Conservation (phyloP, 2,329 filamentous ascomycete genomes). For the Cercospora sp. region DNA sequence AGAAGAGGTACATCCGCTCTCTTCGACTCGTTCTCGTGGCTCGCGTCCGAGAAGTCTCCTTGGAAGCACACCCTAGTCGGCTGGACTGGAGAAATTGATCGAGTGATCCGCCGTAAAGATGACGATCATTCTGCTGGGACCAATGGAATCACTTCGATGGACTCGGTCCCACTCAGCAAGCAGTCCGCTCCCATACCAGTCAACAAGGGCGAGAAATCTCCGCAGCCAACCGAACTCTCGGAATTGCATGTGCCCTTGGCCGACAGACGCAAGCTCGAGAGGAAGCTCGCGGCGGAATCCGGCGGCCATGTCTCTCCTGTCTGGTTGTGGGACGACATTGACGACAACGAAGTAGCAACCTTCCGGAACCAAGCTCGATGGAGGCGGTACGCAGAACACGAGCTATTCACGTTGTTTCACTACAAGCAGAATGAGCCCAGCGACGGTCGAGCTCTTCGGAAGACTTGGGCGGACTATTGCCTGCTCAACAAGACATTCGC, state of each 20-base stretch:
- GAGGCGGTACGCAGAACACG: conserved; percentile 86
- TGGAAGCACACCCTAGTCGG: conserved; percentile 94
- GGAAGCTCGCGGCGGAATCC: conserved; percentile 69
- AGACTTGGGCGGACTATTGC: conserved; percentile 90
- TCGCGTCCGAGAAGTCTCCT: conserved; percentile 76
- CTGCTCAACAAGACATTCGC: conserved; percentile 91
- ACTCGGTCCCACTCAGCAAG: conserved; percentile 63
- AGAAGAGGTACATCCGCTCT: conserved; percentile 87
- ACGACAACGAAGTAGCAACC: conserved; percentile 64
- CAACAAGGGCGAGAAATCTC: conserved; percentile 53
- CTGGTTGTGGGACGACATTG: conserved; percentile 79
- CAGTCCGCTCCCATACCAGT: conserved; percentile 78
- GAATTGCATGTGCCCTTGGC: conserved; percentile 69
- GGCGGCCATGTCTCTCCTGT: conserved; percentile 81
- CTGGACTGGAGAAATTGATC: conserved; percentile 78
- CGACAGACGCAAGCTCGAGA: conserved; percentile 72
- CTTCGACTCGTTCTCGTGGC: conserved; percentile 85
- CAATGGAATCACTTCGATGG: conserved; percentile 32
- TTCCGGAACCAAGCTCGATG: conserved; percentile 83
- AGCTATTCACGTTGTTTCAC: conserved; percentile 89
- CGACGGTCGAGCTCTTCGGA: conserved; percentile 76
- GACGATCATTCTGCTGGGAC: conserved; percentile 23
- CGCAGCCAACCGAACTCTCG: conserved; percentile 52
- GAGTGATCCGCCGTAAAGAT: conserved; percentile 34
- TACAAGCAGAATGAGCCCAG: conserved; percentile 93